A percentile compares a stretch with the other conserved stretches of the same genome.
Evolutionary conservation across 2,329 filamentous ascomycete species (phyloP).

Genomic region (Penicillium occitanis): DNA sequence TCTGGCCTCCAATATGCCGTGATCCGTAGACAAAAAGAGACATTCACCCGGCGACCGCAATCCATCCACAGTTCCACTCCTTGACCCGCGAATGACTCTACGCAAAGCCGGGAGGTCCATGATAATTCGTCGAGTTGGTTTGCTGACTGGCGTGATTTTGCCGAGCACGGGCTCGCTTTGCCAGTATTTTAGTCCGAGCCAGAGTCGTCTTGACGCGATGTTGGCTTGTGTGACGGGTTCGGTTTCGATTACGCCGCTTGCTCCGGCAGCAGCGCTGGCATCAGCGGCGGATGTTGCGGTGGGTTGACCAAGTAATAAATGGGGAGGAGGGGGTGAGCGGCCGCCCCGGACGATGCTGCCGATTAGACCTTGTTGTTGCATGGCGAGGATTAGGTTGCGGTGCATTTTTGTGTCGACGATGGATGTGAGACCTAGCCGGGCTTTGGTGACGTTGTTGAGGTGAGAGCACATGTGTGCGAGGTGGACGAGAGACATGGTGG

Average conservation of each 20-base stretch:
- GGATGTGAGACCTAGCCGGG: constrained; percentile 80
- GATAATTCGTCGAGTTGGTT: constrained; percentile 70
- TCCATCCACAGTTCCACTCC: constrained; percentile 66
- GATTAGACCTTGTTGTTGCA: constrained; percentile 81
- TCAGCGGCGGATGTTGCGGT: constrained; percentile 28
- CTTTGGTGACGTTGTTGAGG: constrained; percentile 82
- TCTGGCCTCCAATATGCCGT: constrained; percentile 74
- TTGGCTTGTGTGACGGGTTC: constrained; percentile 67
- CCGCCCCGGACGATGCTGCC: constrained; percentile 75
- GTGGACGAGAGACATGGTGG: constrained; percentile 69
- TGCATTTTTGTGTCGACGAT: constrained; percentile 79
- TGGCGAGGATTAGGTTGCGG: constrained; percentile 69
- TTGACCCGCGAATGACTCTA: constrained; percentile 66
- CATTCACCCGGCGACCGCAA: constrained; percentile 75
- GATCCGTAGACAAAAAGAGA: constrained; percentile 74
- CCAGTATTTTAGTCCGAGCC: constrained; percentile 90
- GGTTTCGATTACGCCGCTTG: constrained; percentile 35
- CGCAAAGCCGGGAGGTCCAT: constrained; percentile 63
- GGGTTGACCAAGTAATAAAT: constrained; percentile 54
- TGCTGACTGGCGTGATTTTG: constrained; percentile 66
- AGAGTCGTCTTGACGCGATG: constrained; percentile 71
- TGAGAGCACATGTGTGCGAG: constrained; percentile 83
- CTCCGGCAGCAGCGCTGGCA: background rate
- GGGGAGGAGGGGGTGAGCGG: constrained; percentile 54
- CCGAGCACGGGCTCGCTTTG: constrained; percentile 75